Evolutionary conservation across 257 asterid genomes (phyloP), one percentile per base, ranked within the genome.

Genomic region (Jacaranda mimosifolia): DNA sequence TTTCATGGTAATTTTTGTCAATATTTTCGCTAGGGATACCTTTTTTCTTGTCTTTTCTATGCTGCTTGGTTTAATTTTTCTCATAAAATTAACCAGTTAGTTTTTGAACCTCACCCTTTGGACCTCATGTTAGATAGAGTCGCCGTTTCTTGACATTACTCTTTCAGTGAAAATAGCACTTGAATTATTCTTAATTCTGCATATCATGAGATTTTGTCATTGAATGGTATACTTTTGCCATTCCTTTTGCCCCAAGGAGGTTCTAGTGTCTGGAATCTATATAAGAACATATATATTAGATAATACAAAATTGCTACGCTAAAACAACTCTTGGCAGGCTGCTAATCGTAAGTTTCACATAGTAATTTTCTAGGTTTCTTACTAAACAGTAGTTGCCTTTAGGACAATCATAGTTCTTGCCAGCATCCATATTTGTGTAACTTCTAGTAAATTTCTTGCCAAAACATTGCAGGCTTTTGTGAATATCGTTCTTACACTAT

Each of bases 381-480:
- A 38, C 6, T 17, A 14, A 53, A 13, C 39, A 6, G 68, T 18
- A 45, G 11, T 45, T 8, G 10, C 43, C 19, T 21, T 13, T 46
- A 36, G 4, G n/a, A 53, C 63, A 52, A 48, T 48, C n/a, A 1
- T 14, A 8, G 26, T 26, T 26, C 32, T 26, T 2, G 32, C 32
- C 32, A 26, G 32, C 32, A 26, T 26, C 32, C 32, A 26, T 26
- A 26, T 26, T 2, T 26, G 32, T 26, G 32, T 26, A 26, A 26
- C 32, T 26, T 26, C 32, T 26, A 26, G 32, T 26, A 26, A 26
- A 26, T 26, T 26, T 2, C 32, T 26, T 26, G 32, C 32, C 32
- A 26, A 26, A 26, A 26, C 2, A 36, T 79, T 86, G 79, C 95
- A 93, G 99, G 99, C 97, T 21, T 96, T 96, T 68, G 99, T 96